Conservation (phyloP, 2,329 filamentous ascomycete species). For the Drechmeria coniospora region DNA sequence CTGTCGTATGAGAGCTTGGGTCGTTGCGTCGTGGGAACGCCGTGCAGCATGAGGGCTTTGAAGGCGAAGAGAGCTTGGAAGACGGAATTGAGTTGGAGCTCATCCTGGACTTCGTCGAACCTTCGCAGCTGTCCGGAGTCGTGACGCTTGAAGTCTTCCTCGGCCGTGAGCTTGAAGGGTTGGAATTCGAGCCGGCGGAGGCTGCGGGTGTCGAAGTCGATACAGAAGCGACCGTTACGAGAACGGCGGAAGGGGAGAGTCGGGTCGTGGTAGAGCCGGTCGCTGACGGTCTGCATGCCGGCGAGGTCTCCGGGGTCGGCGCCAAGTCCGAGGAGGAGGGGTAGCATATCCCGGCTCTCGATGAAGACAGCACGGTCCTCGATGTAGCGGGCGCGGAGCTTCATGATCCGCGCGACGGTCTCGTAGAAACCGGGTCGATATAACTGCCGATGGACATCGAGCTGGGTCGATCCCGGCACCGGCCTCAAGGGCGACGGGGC, state of each 20-base stretch:
- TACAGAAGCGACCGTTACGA: conserved; percentile 12
- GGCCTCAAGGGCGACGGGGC: not conserved
- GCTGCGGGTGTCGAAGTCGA: conserved; percentile 10
- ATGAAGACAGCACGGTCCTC: conserved; percentile 11
- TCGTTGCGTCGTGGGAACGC: conserved; percentile 8
- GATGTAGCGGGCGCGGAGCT: conserved; percentile 9
- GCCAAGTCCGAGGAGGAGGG: conserved; percentile 10
- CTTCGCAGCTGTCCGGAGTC: conserved; percentile 13
- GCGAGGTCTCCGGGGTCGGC: conserved; percentile 11
- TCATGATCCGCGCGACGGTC: conserved; percentile 12
- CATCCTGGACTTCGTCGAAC: conserved; percentile 13
- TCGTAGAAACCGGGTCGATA: conserved; percentile 11
- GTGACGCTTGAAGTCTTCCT: conserved; percentile 16
- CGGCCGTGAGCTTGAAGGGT: conserved; percentile 12
- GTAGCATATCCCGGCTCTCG: conserved; percentile 10
- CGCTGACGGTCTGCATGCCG: conserved; percentile 8
- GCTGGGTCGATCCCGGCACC: conserved; percentile 4
- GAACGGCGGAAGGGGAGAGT: conserved; percentile 13
- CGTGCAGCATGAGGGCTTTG: conserved; percentile 14
- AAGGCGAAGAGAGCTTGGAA: conserved; percentile 16
- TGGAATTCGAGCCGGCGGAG: conserved; percentile 15
- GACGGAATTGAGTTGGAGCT: conserved; percentile 15
- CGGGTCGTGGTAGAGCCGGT: conserved; percentile 11
- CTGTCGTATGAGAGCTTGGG: conserved; percentile 12
- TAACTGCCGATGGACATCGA: conserved; percentile 9